A percentile compares a stretch with the other conserved stretches of the same genome.
phyloP scores from a whole-genome alignment of 495 filamentous ascomycete species.

The Xeromyces bisporus region DNA sequence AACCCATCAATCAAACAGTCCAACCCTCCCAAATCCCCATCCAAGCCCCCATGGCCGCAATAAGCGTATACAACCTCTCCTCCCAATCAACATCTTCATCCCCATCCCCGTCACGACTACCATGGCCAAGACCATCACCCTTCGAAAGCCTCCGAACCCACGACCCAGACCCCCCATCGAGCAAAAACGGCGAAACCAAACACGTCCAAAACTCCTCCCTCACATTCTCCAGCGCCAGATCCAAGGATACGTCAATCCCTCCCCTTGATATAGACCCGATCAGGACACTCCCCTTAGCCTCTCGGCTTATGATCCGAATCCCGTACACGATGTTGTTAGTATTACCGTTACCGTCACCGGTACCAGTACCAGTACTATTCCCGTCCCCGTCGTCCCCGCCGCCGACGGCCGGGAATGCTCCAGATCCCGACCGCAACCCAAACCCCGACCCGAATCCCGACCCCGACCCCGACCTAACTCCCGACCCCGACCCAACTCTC shows the following conservation, averaged over 20 bases:
- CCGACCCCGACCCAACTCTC: too few relatives aligned
- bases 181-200: background rate
- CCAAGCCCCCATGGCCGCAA: conserved; percentile 20
- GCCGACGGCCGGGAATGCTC: too few relatives aligned
- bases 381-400: too few relatives aligned
- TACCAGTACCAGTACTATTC: too few relatives aligned
- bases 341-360: too few relatives aligned
- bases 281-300: background rate
- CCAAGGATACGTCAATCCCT: background rate
- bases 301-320: background rate
- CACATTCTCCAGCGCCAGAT: background rate
- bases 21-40: conserved; percentile 20
- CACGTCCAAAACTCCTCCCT: background rate
- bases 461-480: too few relatives aligned
- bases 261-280: background rate
- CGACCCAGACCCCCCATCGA: too few relatives aligned
- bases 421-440: too few relatives aligned
- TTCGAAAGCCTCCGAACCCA: too few relatives aligned
- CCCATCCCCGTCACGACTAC: conserved; percentile 1
- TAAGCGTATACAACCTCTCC: conserved; percentile 16
- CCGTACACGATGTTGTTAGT: background rate
- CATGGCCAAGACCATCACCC: too few relatives aligned
- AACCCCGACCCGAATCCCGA: too few relatives aligned
- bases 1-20: conserved; percentile 12
- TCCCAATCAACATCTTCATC: conserved; percentile 8